Percentiles rank a stretch among this genome's conserved stretches.
Evolutionary conservation across 805 yeast genomes (phyloP).

Genomic region (Kluyveromyces wickerhamii): DNA sequence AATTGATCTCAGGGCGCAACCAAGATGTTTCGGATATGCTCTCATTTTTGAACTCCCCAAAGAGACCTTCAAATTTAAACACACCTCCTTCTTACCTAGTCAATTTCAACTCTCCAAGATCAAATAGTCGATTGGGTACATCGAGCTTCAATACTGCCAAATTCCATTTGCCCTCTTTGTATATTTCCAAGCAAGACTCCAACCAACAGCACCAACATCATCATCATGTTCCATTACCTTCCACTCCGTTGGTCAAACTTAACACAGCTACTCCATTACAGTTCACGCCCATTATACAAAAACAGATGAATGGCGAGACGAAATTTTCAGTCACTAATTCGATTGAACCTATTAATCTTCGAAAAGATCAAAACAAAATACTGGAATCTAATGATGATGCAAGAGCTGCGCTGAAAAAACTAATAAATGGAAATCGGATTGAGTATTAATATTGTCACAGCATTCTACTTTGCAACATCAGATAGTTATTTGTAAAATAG

Average conservation of each 20-base stretch:
- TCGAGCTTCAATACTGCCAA: constrained; percentile 1
- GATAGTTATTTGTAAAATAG: no score
- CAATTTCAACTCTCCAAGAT: constrained; percentile 22
- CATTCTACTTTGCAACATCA: no score
- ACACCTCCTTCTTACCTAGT: constrained; percentile 26
- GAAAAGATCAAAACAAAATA: constrained; percentile 6
- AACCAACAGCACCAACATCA: background rate
- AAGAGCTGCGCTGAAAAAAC: constrained; percentile 22
- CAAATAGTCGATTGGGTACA: constrained; percentile 8
- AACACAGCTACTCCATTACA: constrained; percentile 5
- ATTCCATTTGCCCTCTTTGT: background rate
- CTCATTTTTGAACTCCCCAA: constrained; percentile 14
- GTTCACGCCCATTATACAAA: constrained; percentile 28
- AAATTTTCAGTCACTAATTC: background rate
- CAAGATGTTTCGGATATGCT: constrained; percentile 5
- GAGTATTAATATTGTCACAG: no score
- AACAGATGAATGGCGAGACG: constrained; percentile 26
- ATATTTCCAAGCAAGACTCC: background rate
- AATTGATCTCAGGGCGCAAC: constrained; percentile 3
- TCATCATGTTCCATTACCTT: constrained; percentile 9
- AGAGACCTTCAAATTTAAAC: constrained; percentile 15
- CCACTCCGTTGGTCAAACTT: constrained; percentile 14
- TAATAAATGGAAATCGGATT: constrained; percentile 19
- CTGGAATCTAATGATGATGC: constrained; percentile 24
- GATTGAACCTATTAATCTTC: constrained; percentile 6